Base-by-base conservation (phyloP, 257 asterid species). In the Plantago major region DNA sequence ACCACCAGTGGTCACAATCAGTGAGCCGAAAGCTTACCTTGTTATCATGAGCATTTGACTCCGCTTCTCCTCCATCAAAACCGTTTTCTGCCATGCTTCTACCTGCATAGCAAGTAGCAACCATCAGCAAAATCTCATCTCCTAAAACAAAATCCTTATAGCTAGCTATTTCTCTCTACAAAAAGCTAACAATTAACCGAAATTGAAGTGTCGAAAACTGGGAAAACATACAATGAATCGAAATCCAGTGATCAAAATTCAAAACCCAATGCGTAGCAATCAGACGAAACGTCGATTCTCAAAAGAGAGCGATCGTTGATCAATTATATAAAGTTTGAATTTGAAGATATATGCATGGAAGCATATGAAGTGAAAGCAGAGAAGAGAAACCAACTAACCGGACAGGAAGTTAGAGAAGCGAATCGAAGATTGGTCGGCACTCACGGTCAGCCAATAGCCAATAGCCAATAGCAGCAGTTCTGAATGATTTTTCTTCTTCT, bases 61-160 rank as follows among this genome's bases (percentile, higher is more conserved):
- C 83, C 28, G 61, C 81, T 64, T 73, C 94, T 62, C 76, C 82
- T 62, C 64, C 66, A 70, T 71, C 76, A 62, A 60, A 52, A 62
- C 82, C 84, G 69, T 80, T 73, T 46, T 53, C 73, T 12, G 74
- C 46, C 98, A 88, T 85, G 9, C 63, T 74, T 72, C 78, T 7
- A 7, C 40, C 92, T 89, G 84, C 61, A 67, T 65, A 55, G 33
- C 69, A 67, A 45, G n/a, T n/a, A n/a, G n/a, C n/a, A n/a, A 38
- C 40, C 1, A 33, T 4, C 40, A 17, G 62, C n/a, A 67, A 64
- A 53, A 42, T 52, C 43, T 19, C 13, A 14, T 22, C 33, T 10
- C 28, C 6, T 53, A 53, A 52, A 14, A 19, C 5, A 52, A 1
- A 8, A 11, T 4, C 4, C 11, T 17, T 58, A 19, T 5, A n/a